Evolutionary conservation across 2,329 filamentous ascomycete species (phyloP), one percentile per base, ranked within the genome.

Genomic region (Fonsecaea multimorphosa): DNA sequence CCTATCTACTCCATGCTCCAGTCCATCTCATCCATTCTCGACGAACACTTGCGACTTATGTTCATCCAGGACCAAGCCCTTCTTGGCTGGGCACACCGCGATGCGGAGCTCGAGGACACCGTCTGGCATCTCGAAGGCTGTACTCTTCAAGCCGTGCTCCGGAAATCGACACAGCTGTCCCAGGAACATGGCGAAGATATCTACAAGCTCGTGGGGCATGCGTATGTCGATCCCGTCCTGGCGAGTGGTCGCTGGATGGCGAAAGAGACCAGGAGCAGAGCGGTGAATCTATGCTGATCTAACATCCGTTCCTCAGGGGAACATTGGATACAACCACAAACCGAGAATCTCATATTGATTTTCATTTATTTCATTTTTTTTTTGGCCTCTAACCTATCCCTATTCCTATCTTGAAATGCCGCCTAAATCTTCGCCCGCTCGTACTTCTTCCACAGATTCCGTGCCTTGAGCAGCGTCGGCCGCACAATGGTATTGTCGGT

Each of bases 371-470:
- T n/a, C 3, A 3, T 31, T 3, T 31, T 31, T 31, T 31, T 3
- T 31, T 31, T 31, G n/a, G n/a, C n/a, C n/a, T 31, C 29, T 31
- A 31, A 31, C 29, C 29, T 31, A n/a, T 31, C 3, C 29, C 29
- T 8, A 31, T 31, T 9, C 32, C 32, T 12, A 34, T 34, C 5
- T 40, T 16, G 19, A 27, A 29, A 52, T 34, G 49, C 16, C 3
- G 16, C 3, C 46, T 68, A 68, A 29, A 67, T 57, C 24, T 68
- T 68, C 2, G 66, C 66, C 32, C 55, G 46, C 22, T 27, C 14
- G 27, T 69, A 67, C 36, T 68, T 68, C 56, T 70, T 61, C 69
- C 69, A 71, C 53, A 70, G 63, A 63, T 64, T 68, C 55, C 66
- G 67, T 12, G 69, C 64, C 62, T 67, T 64, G 14, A 70, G 57